Evolutionary conservation across 169 alveolate genomes (phyloP).

Genomic region (Eimeria sp.): DNA sequence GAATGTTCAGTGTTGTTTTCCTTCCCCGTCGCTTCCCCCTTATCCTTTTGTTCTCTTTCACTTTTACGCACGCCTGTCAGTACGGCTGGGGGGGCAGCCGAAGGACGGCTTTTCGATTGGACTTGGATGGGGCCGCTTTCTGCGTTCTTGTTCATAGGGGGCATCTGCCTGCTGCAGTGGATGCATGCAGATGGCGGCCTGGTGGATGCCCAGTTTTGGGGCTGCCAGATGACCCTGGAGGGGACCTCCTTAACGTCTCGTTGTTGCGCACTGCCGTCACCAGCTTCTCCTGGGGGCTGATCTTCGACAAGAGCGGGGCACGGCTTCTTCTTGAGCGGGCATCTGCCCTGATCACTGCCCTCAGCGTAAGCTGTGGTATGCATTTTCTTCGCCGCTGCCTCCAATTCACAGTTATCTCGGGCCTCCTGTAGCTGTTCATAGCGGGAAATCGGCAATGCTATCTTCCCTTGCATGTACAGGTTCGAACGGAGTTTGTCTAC

Average conservation of each 20-base stretch:
- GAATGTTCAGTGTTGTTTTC: not conserved
- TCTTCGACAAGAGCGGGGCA: not conserved
- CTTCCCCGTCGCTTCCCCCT: not conserved
- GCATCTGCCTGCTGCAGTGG: not conserved
- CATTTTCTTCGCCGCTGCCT: not conserved
- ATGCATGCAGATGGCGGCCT: not conserved
- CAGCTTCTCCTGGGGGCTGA: not conserved
- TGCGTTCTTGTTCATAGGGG: not conserved
- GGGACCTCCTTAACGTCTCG: slow-evolving; percentile 35
- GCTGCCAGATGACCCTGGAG: slow-evolving; percentile 55
- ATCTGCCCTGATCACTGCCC: not conserved
- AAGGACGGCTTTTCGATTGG: not conserved
- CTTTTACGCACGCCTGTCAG: not conserved
- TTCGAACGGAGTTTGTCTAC: slow-evolving; percentile 73
- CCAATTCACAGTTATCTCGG: not conserved
- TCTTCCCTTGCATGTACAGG: slow-evolving; percentile 56
- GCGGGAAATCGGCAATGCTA: slow-evolving; percentile 48
- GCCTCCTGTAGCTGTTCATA: not conserved
- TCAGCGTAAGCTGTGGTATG: not conserved
- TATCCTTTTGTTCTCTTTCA: not conserved
- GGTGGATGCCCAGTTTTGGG: slow-evolving; percentile 59
- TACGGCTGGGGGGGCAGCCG: not conserved
- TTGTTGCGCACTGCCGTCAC: slow-evolving; percentile 25
- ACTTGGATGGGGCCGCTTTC: not conserved
- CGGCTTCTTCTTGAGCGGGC: not conserved